phyloP scores from a whole-genome alignment of 495 filamentous ascomycete genomes.

The Penicillium herquei region DNA sequence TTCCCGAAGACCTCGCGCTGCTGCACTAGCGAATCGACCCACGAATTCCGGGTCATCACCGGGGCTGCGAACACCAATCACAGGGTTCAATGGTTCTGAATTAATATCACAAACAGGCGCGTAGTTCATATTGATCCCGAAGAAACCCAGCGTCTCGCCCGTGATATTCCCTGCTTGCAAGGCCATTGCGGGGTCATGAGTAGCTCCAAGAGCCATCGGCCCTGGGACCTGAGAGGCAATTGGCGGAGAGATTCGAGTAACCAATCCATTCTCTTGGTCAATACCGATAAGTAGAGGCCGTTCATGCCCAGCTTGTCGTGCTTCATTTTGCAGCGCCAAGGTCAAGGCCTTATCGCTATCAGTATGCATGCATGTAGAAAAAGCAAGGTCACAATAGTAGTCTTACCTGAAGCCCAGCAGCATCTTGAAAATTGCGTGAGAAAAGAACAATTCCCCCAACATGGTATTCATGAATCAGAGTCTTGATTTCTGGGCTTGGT shows the following conservation, averaged over 20 bases:
- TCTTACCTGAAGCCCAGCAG: conserved; percentile 39
- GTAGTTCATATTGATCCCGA: conserved; percentile 47
- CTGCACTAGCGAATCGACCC: conserved; percentile 36
- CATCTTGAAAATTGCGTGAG: conserved; percentile 42
- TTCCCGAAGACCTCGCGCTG: conserved; percentile 37
- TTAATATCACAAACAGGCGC: conserved; percentile 46
- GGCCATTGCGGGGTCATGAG: conserved; percentile 36
- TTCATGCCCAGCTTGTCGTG: conserved; percentile 36
- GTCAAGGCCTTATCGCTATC: conserved; percentile 30
- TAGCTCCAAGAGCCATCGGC: conserved; percentile 42
- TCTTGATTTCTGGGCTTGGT: conserved; percentile 47
- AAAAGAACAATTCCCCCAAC: conserved; percentile 49
- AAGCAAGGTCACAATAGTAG: background rate
- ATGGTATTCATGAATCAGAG: conserved; percentile 44
- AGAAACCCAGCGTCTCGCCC: conserved; percentile 33
- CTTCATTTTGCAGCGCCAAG: conserved; percentile 38
- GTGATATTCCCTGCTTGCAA: conserved; percentile 37
- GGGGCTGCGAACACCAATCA: conserved; percentile 42
- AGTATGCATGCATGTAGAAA: background rate
- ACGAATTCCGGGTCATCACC: conserved; percentile 43
- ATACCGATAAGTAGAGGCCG: conserved; percentile 44
- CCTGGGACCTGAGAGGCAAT: conserved; percentile 42
- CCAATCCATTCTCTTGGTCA: conserved; percentile 45
- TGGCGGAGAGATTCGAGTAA: conserved; percentile 44
- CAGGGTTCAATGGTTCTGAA: conserved; percentile 44